Evolutionary conservation across 2,329 filamentous ascomycete genomes (phyloP), one percentile per base, ranked within the genome.

Genomic region (Escovopsis sp.): DNA sequence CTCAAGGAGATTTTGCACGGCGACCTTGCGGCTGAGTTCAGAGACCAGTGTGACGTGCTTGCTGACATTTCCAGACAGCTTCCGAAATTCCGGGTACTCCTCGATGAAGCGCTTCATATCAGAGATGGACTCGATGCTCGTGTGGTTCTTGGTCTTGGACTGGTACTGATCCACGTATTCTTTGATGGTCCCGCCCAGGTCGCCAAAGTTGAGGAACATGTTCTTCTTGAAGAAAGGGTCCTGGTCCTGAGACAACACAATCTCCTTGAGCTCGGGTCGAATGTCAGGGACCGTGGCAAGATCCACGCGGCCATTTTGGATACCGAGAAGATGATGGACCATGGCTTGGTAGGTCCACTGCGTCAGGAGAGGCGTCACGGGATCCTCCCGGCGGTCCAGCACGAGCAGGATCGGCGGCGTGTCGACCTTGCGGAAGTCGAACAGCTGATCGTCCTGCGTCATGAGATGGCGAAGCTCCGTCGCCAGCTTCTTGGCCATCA

Each of bases 301-400:
- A 51, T 94, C 81, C 1, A 98, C 90, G 34, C 88, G 73, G n/a
- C 90, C 90, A 53, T 96, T 96, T 39, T 82, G 74, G 45, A 98
- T 94, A 5, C 90, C 90, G 11, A 98, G 66, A 2, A 96, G 63
- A 51, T 98, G 90, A 53, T 98, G 90, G 1, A 98, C 90, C 87
- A 98, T 98, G n/a, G 90, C 90, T 59, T 98, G 90, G 51, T 98
- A 98, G 18, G 90, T 98, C 90, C 90, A 98, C 54, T 98, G 90
- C 3, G 86, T 94, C 33, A 98, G 68, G 10, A 98, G 63, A 0
- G 90, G 90, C 4, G 90, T 98, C 34, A 96, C 81, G 0, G 90
- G 88, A 49, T 98, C 90, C 52, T 94, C 87, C 54, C 90, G 74
- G 29, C 90, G 76, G 57, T 98, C 90, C 21, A 98, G 61, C 36